Evolutionary conservation across 495 filamentous ascomycete genomes (phyloP).

Genomic region (Symbiotaphrina buchneri): DNA sequence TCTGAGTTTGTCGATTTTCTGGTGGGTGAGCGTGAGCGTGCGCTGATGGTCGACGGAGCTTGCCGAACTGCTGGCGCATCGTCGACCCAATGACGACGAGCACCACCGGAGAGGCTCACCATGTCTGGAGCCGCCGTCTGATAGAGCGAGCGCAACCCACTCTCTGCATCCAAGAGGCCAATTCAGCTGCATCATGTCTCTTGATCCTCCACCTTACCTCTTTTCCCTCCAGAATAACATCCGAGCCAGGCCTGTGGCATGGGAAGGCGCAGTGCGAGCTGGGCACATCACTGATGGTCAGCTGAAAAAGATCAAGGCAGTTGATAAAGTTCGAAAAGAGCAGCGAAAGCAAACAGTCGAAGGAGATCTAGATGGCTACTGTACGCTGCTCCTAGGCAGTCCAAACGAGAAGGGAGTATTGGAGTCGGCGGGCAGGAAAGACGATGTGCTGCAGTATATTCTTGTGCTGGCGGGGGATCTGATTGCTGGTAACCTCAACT

Average conservation of each 20-base stretch:
- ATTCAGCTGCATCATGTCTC: constrained; percentile 63
- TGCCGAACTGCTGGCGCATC: too few species aligned
- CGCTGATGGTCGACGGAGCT: too few species aligned
- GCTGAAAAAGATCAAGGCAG: constrained; percentile 87
- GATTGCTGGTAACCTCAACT: constrained; percentile 40
- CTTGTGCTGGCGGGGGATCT: constrained; percentile 76
- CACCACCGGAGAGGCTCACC: too few species aligned
- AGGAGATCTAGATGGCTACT: constrained; percentile 54
- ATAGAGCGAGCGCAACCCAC: too few species aligned
- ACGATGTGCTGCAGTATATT: constrained; percentile 86
- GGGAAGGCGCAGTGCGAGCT: constrained; percentile 90
- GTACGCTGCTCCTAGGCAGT: constrained; percentile 53
- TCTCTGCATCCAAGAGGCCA: too few species aligned
- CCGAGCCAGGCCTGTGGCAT: constrained; percentile 79
- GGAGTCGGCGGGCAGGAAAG: constrained; percentile 51
- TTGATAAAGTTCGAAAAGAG: constrained; percentile 86
- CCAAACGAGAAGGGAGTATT: constrained; percentile 52
- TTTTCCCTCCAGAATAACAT: constrained; percentile 87
- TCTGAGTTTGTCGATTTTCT: too few species aligned
- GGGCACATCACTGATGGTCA: constrained; percentile 87
- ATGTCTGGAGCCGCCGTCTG: too few species aligned
- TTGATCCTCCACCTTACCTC: constrained; percentile 80
- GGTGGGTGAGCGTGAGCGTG: too few species aligned
- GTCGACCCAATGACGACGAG: too few species aligned
- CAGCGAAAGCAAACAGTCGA: constrained; percentile 68